Evolutionary conservation across 1,284 basidiomycete genomes (phyloP).

Genomic region (Anthracocystis walkeri): DNA sequence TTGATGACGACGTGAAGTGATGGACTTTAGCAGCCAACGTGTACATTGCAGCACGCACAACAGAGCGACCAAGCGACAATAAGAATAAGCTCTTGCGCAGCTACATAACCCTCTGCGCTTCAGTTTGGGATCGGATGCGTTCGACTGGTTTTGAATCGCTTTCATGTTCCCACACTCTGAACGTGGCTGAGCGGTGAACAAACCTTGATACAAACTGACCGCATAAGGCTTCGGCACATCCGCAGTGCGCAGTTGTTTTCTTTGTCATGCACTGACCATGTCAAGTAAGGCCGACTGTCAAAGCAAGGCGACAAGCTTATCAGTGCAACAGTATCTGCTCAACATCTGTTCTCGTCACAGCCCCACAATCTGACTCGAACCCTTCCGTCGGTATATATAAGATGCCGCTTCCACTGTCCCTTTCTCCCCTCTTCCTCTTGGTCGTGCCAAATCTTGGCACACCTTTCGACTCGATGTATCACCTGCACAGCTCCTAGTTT

Average conservation of each 20-base stretch:
- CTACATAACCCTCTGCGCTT: slow-evolving; percentile 1
- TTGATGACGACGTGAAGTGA: slow-evolving; percentile 4
- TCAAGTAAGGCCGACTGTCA: neutral
- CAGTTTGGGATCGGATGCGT: neutral
- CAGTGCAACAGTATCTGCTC: neutral
- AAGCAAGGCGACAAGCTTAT: neutral
- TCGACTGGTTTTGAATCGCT: neutral
- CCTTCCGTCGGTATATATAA: slow-evolving; percentile 1
- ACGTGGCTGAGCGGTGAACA: neutral
- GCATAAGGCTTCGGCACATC: neutral
- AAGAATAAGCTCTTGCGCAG: neutral
- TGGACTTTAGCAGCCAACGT: neutral
- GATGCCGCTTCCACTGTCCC: neutral
- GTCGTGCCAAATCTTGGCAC: neutral
- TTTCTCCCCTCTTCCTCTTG: neutral
- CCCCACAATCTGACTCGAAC: neutral
- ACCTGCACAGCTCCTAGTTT: neutral
- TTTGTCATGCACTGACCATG: neutral
- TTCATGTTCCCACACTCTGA: neutral
- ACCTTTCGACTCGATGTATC: neutral
- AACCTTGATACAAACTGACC: neutral
- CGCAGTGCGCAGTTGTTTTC: slow-evolving; percentile 1
- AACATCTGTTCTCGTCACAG: neutral
- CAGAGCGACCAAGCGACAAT: too few species aligned
- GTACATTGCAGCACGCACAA: neutral